These are phyloP conservation scores for Saccharomyces hybrid DNA, from an alignment of 1,139 yeast species.

Conservation along the genomic window DNA sequence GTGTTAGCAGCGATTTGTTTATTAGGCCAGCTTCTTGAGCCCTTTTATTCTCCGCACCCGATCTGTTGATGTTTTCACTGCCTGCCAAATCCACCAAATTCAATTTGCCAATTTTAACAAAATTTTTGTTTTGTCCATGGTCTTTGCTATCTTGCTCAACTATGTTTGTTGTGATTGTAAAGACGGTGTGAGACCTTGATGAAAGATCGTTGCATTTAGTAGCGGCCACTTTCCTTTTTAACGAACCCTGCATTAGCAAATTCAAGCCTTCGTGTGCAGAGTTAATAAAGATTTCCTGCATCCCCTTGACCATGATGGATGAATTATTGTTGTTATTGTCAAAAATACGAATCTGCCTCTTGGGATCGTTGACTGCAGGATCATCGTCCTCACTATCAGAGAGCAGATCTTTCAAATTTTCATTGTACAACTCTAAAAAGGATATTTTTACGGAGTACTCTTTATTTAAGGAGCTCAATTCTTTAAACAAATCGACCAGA, in stretches of 20 bases:
- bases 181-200: conserved; percentile 68
- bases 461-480: conserved; percentile 33
- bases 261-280: conserved; percentile 38
- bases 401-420: conserved; percentile 56
- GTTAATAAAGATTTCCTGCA: conserved; percentile 41
- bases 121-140: conserved; percentile 31
- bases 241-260: conserved; percentile 44
- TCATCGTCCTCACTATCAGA: conserved; percentile 10
- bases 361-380: conserved; percentile 1
- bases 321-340: conserved; percentile 7
- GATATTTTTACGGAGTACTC: conserved; percentile 63
- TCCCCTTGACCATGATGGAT: conserved; percentile 40
- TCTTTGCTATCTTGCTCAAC: conserved; percentile 35
- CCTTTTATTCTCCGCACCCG: conserved; percentile 71
- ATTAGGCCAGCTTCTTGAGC: conserved; percentile 88
- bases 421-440: conserved; percentile 68
- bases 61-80: conserved; percentile 68
- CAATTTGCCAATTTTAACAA: conserved; percentile 50
- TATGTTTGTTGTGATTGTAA: conserved; percentile 52
- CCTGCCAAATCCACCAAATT: conserved; percentile 88
- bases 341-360: conserved; percentile 1
- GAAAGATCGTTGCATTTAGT: conserved; percentile 67
- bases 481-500: conserved; percentile 43
- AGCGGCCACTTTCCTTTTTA: conserved; percentile 54
- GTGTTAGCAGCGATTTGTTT: conserved; percentile 71